Conservation (phyloP, 495 filamentous ascomycete species). For the Talaromyces trachyspermus region DNA sequence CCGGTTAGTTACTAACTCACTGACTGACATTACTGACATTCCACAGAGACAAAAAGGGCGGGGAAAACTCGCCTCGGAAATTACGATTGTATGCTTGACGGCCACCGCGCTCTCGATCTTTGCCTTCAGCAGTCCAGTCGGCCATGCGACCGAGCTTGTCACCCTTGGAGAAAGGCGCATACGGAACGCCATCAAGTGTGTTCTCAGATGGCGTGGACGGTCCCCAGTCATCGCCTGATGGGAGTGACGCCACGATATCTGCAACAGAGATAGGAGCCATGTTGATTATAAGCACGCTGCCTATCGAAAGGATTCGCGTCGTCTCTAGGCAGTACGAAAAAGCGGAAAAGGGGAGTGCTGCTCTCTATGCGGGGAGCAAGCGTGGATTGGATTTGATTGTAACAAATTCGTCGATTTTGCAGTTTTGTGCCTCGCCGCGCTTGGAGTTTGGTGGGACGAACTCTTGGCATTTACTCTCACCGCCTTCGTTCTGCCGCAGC, state of each 20-base stretch:
- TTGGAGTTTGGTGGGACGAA: not conserved
- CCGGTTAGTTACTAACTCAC: too few species aligned
- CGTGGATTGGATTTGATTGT: not conserved
- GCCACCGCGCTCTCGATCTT: constrained; percentile 74
- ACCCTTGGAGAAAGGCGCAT: constrained; percentile 95
- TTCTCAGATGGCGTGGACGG: constrained; percentile 74
- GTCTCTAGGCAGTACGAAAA: too few species aligned
- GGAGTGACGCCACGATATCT: constrained; percentile 52
- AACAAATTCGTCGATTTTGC: not conserved
- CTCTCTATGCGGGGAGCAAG: not conserved
- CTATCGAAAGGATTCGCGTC: not conserved
- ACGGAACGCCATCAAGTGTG: constrained; percentile 87
- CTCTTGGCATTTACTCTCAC: not conserved
- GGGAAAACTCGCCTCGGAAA: constrained; percentile 64
- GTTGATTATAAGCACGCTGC: constrained; percentile 10
- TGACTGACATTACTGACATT: too few species aligned
- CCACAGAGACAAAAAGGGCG: constrained; percentile 2
- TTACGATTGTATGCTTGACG: constrained; percentile 84
- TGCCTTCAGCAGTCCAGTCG: constrained; percentile 93
- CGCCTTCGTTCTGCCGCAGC: constrained; percentile 6
- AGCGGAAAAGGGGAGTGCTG: constrained; percentile 2
- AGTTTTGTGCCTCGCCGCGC: constrained; percentile 8
- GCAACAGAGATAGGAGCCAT: constrained; percentile 53
- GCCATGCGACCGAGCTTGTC: constrained; percentile 99
- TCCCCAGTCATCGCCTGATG: constrained; percentile 72